Evolutionary conservation across 176 grass and related monocot species (phyloP), one percentile per base, ranked within the genome.

Genomic region (Triticum turgidum): DNA sequence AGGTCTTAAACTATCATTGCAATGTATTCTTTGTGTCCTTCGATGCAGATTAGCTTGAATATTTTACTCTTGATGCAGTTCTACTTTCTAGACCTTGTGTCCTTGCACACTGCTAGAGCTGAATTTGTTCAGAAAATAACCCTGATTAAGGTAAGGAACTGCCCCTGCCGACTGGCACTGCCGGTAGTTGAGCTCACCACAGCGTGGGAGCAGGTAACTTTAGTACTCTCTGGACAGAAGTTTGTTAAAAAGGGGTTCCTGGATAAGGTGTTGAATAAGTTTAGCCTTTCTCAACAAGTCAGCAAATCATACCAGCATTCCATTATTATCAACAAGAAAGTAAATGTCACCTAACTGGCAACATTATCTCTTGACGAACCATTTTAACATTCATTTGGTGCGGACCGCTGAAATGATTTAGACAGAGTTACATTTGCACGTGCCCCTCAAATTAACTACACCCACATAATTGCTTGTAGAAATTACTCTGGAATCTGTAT

Each of bases 81-180:
- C 37, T 51, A 52, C 29, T 90, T 78, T 54, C 54, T 73, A 41
- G 38, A 59, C 8, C 58, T 74, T 74, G 34, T 73, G 67, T 33
- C 37, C 9, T 73, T 80, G 61, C 61, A 61, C 56, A 79, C 33
- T 47, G 74, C 11, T 59, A 44, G 0, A 72, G 74, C 44, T 66
- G 5, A 83, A 58, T 66, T 65, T 86, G 12, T 20, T 89, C 34
- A 80, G 34, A 58, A 54, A 85, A 34, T 25, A 83, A 86, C 76
- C 79, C 45, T 34, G 12, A 27, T 65, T 38, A 65, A 84, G 75
- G 66, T 8, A 89, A 62, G 51, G 14, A 37, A 73, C 21, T 65
- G 39, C 39, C n/a, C 49, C 77, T 61, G 59, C 59, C 82, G 61
- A 85, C 59, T 24, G 21, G 45, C 37, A 58, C 7, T 39, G 39